phyloP scores from a whole-genome alignment of 1,284 basidiomycete species.

The Cryptococcus depauperatus region DNA sequence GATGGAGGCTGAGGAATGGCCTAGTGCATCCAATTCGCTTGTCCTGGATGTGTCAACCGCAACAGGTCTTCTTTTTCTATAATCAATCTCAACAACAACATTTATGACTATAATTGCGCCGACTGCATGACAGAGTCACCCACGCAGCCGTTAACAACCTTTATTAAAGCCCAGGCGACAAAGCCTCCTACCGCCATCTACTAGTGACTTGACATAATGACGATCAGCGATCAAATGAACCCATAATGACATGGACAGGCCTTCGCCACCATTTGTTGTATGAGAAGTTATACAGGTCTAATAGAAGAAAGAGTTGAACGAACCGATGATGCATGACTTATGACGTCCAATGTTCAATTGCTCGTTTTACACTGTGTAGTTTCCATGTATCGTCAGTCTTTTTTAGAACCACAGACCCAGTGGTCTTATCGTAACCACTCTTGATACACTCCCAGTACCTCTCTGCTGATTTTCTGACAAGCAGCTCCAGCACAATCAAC shows the following conservation, averaged over 20 bases:
- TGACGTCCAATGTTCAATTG: conserved; percentile 18
- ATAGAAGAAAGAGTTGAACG: not conserved
- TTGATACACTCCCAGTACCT: conserved; percentile 11
- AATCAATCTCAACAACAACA: conserved; percentile 16
- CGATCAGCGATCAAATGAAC: too few species aligned
- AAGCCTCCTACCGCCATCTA: conserved; percentile 2
- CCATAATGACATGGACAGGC: too few species aligned
- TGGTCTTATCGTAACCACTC: conserved; percentile 13
- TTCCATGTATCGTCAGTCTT: conserved; percentile 19
- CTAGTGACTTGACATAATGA: too few species aligned
- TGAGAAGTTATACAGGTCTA: not conserved
- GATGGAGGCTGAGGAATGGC: not conserved
- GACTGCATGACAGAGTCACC: conserved; percentile 11
- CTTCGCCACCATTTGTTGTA: not conserved
- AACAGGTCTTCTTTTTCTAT: conserved; percentile 14
- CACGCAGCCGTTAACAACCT: conserved; percentile 2
- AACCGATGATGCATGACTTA: not conserved
- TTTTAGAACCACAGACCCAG: not conserved
- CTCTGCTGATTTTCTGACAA: conserved; percentile 21
- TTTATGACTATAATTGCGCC: conserved; percentile 18
- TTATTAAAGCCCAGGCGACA: not conserved
- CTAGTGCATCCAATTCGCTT: conserved; percentile 21
- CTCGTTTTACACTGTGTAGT: conserved; percentile 21
- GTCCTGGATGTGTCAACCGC: conserved; percentile 15
- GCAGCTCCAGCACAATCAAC: conserved; percentile 7